Evolutionary conservation across 495 filamentous ascomycete species (phyloP).

Genomic region (Talaromyces borbonicus): DNA sequence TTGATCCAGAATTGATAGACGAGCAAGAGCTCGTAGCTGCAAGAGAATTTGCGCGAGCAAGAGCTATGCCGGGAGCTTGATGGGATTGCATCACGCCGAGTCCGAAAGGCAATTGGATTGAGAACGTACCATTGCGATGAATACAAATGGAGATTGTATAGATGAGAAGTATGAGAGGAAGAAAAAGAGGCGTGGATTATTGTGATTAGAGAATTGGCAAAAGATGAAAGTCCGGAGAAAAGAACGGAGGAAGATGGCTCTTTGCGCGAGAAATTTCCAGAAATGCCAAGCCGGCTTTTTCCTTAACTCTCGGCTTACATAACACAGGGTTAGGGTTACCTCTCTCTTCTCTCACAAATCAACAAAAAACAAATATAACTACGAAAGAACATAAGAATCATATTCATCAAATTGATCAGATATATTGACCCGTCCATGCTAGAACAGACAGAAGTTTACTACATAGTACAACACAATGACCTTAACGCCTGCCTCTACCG

Average conservation of each 20-base stretch:
- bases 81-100: too few species aligned
- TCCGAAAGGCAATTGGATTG: too few species aligned
- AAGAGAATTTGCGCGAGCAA: not conserved
- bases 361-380: too few species aligned
- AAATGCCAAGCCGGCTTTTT: slow-evolving; percentile 50
- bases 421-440: too few species aligned
- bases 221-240: not conserved
- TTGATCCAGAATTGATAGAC: not conserved
- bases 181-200: not conserved
- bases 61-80: slow-evolving; percentile 1
- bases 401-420: too few species aligned
- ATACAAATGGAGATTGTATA: not conserved
- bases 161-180: not conserved
- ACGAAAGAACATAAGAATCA: too few species aligned
- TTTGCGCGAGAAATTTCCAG: slow-evolving; percentile 42
- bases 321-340: too few species aligned
- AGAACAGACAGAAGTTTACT: too few species aligned
- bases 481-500: slow-evolving; percentile 3
- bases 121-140: slow-evolving; percentile 3
- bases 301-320: too few species aligned
- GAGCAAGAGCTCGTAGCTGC: not conserved
- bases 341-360: too few species aligned
- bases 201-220: not conserved
- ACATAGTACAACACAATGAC: not conserved
- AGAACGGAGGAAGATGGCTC: not conserved